Percentiles rank a stretch among this genome's conserved stretches.
These are phyloP conservation scores for Boletus reticulatus DNA, from an alignment of 768 basidiomycete species.

Conservation along the genomic window DNA sequence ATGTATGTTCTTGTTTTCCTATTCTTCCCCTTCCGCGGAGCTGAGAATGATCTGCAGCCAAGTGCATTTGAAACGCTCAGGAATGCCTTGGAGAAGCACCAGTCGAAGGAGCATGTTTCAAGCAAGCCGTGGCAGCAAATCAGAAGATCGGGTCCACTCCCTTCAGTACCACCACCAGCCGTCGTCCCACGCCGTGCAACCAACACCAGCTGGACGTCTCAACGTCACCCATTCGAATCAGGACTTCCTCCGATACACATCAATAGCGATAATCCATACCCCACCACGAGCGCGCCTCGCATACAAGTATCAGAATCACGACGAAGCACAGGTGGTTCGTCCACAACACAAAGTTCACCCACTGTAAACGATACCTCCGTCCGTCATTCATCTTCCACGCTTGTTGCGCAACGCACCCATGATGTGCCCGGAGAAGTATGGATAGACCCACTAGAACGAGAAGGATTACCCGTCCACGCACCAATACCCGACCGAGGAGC, in stretches of 20 bases:
- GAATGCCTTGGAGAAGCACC: conserved; percentile 52
- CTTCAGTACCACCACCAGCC: conserved; percentile 3
- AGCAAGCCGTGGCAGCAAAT: background rate
- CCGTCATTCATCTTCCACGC: conserved; percentile 11
- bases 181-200: conserved; percentile 12
- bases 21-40: background rate
- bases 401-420: conserved; percentile 28
- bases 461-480: conserved; percentile 52
- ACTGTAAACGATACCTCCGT: background rate
- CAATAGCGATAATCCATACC: conserved; percentile 22
- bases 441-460: conserved; percentile 62
- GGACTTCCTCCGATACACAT: background rate
- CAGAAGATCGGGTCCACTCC: background rate
- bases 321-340: background rate
- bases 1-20: conserved; percentile 39
- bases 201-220: background rate
- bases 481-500: conserved; percentile 19
- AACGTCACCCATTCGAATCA: conserved; percentile 1
- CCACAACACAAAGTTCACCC: conserved; percentile 7
- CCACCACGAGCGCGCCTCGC: background rate
- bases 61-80: conserved; percentile 48
- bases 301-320: conserved; percentile 6
- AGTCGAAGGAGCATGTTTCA: conserved; percentile 20
- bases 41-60: conserved; percentile 34
- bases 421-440: conserved; percentile 51